Evolutionary conservation across 352 stramenopile genomes (phyloP), one percentile per base, ranked within the genome.

Genomic region (Globisporangium ultimum): DNA sequence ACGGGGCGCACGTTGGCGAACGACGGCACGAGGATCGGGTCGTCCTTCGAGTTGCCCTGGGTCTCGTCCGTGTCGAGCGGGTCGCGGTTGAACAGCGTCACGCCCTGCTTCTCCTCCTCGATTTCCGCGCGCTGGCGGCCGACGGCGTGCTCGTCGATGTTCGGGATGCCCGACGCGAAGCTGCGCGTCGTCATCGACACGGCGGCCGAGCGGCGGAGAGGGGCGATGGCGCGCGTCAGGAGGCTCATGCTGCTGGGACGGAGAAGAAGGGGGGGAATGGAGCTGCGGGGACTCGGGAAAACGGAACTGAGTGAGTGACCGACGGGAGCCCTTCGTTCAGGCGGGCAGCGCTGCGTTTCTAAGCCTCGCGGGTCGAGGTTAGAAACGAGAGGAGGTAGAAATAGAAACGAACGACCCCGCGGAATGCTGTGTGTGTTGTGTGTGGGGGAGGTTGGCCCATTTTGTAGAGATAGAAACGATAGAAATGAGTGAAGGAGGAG

Each of bases 11-110:
- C 60, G 60, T 79, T 53, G 66, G 91, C 71, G 68, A 93, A 95
- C 53, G 76, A 89, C 48, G 86, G 86, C 61, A 95, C 78, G 53
- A 93, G 70, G 69, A 95, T 95, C 60, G 86, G 86, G 72, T 95
- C 80, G 48, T 95, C 81, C 76, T 93, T 93, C 20, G 83, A 89
- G 79, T 95, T 95, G 73, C 86, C 86, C 76, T 93, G 84, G 64
- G 75, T 69, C 72, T 95, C 86, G 56, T 91, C 82, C 65, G 84
- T 86, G 71, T 92, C 83, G 60, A 95, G 74, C 63, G 86, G 81
- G 68, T 95, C 84, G 66, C 83, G 84, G 77, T 91, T 93, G 67
- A 93, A 95, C 43, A 76, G 67, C 32, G 73, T 55, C 48, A 87
- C 63, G 70, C 85, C 85, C 24, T 86, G 61, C 70, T 84, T 69